Evolutionary conservation across 805 yeast species (phyloP), one percentile per base, ranked within the genome.

Genomic region (Ogataea methanolica): DNA sequence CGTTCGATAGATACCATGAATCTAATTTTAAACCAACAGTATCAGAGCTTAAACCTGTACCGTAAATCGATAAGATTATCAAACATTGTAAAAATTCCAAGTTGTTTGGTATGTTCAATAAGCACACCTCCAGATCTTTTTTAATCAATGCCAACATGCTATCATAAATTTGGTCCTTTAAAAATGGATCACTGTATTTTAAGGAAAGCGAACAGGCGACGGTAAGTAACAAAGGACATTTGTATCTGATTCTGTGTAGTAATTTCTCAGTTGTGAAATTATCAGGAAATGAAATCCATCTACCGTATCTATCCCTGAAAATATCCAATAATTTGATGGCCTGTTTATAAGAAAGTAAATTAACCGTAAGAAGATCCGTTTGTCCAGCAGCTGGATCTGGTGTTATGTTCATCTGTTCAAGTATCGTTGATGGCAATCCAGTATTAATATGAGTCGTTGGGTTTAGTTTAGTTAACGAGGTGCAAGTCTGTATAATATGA

Each of bases 261-360:
- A 86, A 66, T 34, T 67, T 69, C 17, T 68, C 74, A 0, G 83
- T 73, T 5, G 80, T 60, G 34, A 76, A 58, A 14, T 68, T 68
- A 31, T 75, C 74, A 0, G 91, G 89, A 43, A 86, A 79, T 45
- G 86, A 79, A 3, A 85, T 80, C 95, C 95, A 87, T 31, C 88
- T 72, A 5, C 90, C 88, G 58, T 82, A 86, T 56, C 84, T 74
- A 42, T 80, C 78, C 39, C 85, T 68, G 60, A 86, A 87, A 41
- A 75, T 76, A 45, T 72, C 73, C 53, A 86, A 65, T 36, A 85
- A 63, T 16, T 70, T 69, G 6, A 73, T 54, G 0, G 80, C 79
- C 53, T 83, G 81, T 3, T 65, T 62, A 37, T 70, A 56, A 1
- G 78, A 57, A 15, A 87, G 56, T 5, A 84, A 64, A 1, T 79